phyloP scores from a whole-genome alignment of 768 basidiomycete species.

The Lactifluus rugatus region DNA sequence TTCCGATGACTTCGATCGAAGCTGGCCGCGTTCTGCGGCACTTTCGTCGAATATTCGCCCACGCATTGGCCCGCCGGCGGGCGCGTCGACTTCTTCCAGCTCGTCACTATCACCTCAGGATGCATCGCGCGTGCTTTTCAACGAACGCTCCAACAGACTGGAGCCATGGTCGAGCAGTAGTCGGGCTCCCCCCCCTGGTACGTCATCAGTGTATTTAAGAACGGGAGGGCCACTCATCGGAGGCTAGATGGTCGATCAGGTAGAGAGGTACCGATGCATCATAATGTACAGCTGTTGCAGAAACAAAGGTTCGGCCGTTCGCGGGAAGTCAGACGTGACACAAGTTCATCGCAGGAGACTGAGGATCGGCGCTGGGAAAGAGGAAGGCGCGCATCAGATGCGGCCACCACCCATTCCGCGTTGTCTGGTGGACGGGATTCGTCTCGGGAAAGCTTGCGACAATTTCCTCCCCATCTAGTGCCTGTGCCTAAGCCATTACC shows the following conservation, averaged over 20 bases:
- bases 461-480: constrained; percentile 16
- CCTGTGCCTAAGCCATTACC: constrained; percentile 8
- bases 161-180: constrained; percentile 66
- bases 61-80: constrained; percentile 14
- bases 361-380: constrained; percentile 18
- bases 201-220: constrained; percentile 7
- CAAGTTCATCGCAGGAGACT: constrained; percentile 7
- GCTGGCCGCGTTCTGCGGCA: constrained; percentile 74
- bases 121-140: constrained; percentile 76
- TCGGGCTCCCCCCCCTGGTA: constrained; percentile 32
- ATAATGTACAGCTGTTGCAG: constrained; percentile 49
- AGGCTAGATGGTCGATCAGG: constrained; percentile 28
- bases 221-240: constrained; percentile 32
- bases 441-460: constrained; percentile 18
- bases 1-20: constrained; percentile 90
- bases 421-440: constrained; percentile 14
- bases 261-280: constrained; percentile 39
- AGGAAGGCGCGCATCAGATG: constrained; percentile 17
- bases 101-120: constrained; percentile 43
- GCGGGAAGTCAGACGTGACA: constrained; percentile 20
- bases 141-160: constrained; percentile 83
- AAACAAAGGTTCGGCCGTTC: constrained; percentile 32
- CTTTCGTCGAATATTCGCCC: constrained; percentile 36
- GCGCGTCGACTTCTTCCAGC: constrained; percentile 30
- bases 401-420: constrained; percentile 8